phyloP scores from a whole-genome alignment of 306 rosid genomes.

The Cicer yamashitae region DNA sequence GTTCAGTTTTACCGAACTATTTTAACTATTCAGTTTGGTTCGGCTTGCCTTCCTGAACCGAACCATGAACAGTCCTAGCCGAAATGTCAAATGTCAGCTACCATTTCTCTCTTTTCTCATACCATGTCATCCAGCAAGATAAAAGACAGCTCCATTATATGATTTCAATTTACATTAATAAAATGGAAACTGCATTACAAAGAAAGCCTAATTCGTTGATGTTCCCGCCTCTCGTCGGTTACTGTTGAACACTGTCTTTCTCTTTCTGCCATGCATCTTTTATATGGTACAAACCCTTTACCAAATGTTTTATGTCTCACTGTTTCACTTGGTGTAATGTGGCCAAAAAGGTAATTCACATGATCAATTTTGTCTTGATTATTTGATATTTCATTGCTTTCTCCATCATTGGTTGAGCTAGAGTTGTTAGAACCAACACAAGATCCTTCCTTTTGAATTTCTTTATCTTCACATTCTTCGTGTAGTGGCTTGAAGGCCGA shows the following conservation, averaged over 20 bases:
- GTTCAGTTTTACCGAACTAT: too few species aligned
- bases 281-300: slow-evolving; percentile 79
- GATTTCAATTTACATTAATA: slow-evolving; percentile 7
- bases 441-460: slow-evolving; percentile 58
- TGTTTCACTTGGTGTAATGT: slow-evolving; percentile 25
- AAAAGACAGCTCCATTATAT: slow-evolving; percentile 33
- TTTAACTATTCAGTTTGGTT: too few species aligned
- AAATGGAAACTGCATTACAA: slow-evolving; percentile 48
- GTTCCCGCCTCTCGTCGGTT: slow-evolving; percentile 52
- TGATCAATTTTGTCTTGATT: slow-evolving; percentile 40
- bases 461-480: slow-evolving; percentile 47
- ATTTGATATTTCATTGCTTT: slow-evolving; percentile 46
- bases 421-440: slow-evolving; percentile 60
- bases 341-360: slow-evolving; percentile 18
- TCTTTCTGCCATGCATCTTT: slow-evolving; percentile 64
- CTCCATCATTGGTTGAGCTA: slow-evolving; percentile 51
- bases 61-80: too few species aligned
- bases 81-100: neutral
- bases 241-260: slow-evolving; percentile 39
- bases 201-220: slow-evolving; percentile 59
- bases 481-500: slow-evolving; percentile 43
- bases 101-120: slow-evolving; percentile 39
- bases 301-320: slow-evolving; percentile 42
- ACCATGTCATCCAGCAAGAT: slow-evolving; percentile 39
- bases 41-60: too few species aligned